Conservation (phyloP, 177 flowering plant species). For the Vitis hybrid region DNA sequence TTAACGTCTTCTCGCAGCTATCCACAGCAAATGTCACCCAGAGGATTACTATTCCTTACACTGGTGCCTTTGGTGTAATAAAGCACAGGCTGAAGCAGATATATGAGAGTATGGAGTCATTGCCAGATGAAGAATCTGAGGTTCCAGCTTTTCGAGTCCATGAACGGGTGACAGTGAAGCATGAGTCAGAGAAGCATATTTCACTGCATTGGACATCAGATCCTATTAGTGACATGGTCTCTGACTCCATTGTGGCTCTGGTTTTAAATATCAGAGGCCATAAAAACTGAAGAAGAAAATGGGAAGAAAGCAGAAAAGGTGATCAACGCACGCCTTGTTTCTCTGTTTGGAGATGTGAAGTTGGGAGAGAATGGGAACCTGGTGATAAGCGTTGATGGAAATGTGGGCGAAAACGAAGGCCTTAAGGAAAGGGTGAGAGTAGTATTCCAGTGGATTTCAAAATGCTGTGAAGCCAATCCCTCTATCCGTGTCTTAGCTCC, state of each 20-base stretch:
- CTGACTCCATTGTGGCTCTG: conserved; percentile 84
- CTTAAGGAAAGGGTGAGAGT: conserved; percentile 74
- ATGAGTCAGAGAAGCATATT: conserved; percentile 78
- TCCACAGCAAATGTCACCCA: conserved; percentile 76
- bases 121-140: conserved; percentile 55
- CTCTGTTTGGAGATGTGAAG: conserved; percentile 92
- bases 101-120: conserved; percentile 76
- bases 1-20: conserved; percentile 83
- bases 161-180: conserved; percentile 77
- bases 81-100: conserved; percentile 77
- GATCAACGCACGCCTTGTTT: conserved; percentile 67
- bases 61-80: conserved; percentile 80
- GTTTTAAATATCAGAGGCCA: conserved; percentile 63
- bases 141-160: conserved; percentile 69
- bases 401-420: conserved; percentile 75
- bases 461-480: conserved; percentile 88
- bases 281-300: conserved; percentile 64
- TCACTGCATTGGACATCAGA: conserved; percentile 87
- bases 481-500: conserved; percentile 36
- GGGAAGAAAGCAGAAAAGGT: conserved; percentile 73
- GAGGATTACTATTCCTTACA: conserved; percentile 76
- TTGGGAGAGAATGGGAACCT: conserved; percentile 70
- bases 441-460: conserved; percentile 66
- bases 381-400: conserved; percentile 73
- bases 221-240: conserved; percentile 95